These are phyloP conservation scores for Penicillium sp. DNA, from an alignment of 2,329 filamentous ascomycete genomes.

Conservation along the genomic window DNA sequence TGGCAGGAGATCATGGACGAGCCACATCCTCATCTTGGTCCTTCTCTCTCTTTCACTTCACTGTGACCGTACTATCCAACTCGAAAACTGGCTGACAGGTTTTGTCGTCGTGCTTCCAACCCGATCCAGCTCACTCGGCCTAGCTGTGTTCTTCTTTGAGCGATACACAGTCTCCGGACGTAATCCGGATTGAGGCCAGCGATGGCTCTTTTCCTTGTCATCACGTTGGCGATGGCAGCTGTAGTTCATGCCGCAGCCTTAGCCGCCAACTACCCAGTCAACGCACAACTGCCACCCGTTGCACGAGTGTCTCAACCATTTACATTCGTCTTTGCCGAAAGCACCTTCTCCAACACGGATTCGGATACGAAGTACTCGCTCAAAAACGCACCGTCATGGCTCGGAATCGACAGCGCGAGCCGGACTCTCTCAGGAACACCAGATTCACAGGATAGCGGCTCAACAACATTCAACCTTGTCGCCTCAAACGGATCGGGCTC, in stretches of 20 bases:
- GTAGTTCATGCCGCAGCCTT: conserved; percentile 38
- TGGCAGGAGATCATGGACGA: conserved; percentile 23
- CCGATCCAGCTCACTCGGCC: conserved; percentile 12
- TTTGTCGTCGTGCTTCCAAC: neutral
- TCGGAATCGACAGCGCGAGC: conserved; percentile 66
- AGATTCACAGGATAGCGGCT: conserved; percentile 56
- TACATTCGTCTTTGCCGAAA: conserved; percentile 46
- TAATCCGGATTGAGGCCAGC: conserved; percentile 20
- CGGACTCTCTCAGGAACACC: conserved; percentile 74
- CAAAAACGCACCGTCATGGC: conserved; percentile 67
- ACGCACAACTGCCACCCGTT: conserved; percentile 79
- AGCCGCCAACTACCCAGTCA: conserved; percentile 68
- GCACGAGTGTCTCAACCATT: conserved; percentile 65
- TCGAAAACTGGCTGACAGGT: conserved; percentile 5
- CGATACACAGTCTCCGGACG: conserved; percentile 14
- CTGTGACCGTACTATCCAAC: conserved; percentile 4
- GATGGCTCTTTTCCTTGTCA: conserved; percentile 31
- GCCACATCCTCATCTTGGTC: conserved; percentile 21
- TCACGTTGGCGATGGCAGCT: conserved; percentile 29
- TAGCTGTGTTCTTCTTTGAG: conserved; percentile 17
- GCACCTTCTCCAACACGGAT: conserved; percentile 68
- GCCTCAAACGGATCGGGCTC: conserved; percentile 69
- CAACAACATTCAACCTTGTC: conserved; percentile 64
- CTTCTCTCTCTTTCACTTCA: conserved; percentile 16
- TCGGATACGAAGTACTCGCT: conserved; percentile 67